A percentile compares a stretch with the other conserved stretches of the same genome.
phyloP scores from a whole-genome alignment of 352 stramenopile genomes.

The Thraustochytrium sp. region DNA sequence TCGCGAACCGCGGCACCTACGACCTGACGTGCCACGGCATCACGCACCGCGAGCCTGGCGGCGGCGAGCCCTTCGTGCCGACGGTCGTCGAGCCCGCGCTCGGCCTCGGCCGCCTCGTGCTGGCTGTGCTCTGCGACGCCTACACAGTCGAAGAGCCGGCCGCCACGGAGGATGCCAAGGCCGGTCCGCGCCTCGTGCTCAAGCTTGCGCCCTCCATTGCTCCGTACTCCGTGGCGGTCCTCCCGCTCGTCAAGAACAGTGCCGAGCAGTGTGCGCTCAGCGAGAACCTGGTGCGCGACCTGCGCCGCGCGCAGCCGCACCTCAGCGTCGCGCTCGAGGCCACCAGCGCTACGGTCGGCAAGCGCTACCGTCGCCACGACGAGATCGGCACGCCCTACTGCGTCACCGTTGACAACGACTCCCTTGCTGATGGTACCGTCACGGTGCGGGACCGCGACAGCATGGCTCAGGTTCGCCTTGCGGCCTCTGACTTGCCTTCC shows the following conservation, averaged over 20 bases:
- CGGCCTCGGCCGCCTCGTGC: constrained; percentile 46
- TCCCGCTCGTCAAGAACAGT: constrained; percentile 92
- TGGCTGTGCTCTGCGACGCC: constrained; percentile 42
- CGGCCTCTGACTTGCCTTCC: constrained; percentile 77
- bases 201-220: constrained; percentile 86
- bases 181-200: constrained; percentile 63
- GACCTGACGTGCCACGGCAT: constrained; percentile 86
- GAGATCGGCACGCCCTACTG: constrained; percentile 94
- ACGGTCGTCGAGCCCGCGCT: constrained; percentile 87
- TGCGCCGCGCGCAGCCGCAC: constrained; percentile 42
- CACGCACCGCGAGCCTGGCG: constrained; percentile 16
- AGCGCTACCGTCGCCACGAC: constrained; percentile 88
- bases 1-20: constrained; percentile 86
- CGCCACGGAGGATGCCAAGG: not conserved
- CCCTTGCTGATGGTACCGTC: constrained; percentile 83
- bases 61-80: constrained; percentile 76
- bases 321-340: not conserved
- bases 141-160: constrained; percentile 19
- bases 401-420: constrained; percentile 95
- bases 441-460: constrained; percentile 90
- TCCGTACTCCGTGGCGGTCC: constrained; percentile 82
- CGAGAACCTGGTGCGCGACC: constrained; percentile 75
- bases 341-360: constrained; percentile 58
- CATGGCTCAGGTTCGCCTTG: constrained; percentile 88
- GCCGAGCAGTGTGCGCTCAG: constrained; percentile 73